Conservation (phyloP, 1,139 yeast species). For the Geotrichum siamense region DNA sequence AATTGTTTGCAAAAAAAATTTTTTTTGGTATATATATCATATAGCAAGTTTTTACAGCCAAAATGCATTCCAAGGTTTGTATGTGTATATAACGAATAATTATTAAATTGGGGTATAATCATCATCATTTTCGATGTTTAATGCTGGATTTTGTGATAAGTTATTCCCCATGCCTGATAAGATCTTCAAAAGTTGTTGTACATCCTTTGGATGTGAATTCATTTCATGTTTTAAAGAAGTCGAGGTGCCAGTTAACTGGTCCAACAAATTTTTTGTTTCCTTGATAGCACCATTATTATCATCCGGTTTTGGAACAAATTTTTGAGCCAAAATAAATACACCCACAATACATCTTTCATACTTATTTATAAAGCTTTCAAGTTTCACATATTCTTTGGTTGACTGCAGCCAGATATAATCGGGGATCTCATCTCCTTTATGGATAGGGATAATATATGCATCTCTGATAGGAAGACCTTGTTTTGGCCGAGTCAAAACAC, state of each 20-base stretch:
- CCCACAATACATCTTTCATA: conserved; percentile 13
- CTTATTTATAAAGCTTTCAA: conserved; percentile 2
- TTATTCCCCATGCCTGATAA: too few relatives aligned
- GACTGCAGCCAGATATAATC: conserved; percentile 14
- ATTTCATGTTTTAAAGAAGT: too few relatives aligned
- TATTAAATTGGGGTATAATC: conserved; percentile 11
- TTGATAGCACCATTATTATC: background rate
- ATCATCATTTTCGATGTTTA: conserved; percentile 14
- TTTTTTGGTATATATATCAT: too few relatives aligned
- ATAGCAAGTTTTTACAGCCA: too few relatives aligned
- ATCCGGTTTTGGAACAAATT: conserved; percentile 23
- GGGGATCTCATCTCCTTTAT: conserved; percentile 28
- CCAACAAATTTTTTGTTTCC: background rate
- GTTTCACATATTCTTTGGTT: conserved; percentile 1
- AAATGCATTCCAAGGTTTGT: too few relatives aligned
- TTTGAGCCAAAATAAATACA: conserved; percentile 9
- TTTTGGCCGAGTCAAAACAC: conserved; percentile 48
- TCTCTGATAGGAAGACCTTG: conserved; percentile 47
- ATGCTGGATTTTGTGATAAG: too few relatives aligned
- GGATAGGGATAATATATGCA: conserved; percentile 50
- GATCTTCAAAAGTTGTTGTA: too few relatives aligned
- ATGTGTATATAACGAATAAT: too few relatives aligned
- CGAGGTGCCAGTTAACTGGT: too few relatives aligned
- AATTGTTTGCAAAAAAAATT: too few relatives aligned
- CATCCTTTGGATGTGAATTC: too few relatives aligned